These are phyloP conservation scores for Cryphonectria carpinicola DNA, from an alignment of 2,329 filamentous ascomycete genomes.

Conservation along the genomic window DNA sequence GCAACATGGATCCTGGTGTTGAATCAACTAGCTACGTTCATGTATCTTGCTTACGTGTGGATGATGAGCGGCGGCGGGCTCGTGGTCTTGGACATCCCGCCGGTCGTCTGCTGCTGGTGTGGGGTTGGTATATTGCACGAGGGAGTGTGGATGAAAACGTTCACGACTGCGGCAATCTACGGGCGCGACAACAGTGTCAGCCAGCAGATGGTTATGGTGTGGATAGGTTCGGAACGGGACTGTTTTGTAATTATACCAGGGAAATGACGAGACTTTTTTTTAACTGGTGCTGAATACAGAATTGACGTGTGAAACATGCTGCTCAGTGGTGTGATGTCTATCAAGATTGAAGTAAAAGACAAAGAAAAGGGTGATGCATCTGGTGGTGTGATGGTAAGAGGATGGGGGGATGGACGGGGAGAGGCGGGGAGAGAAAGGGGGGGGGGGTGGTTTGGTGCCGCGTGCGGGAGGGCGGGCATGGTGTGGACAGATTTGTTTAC, in stretches of 20 bases:
- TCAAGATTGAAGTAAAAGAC: no score
- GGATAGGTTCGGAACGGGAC: conserved; percentile 11
- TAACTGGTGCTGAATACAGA: conserved; percentile 22
- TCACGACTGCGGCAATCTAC: conserved; percentile 10
- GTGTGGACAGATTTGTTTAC: not conserved
- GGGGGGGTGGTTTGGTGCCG: no score
- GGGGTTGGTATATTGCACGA: not conserved
- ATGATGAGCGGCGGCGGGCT: conserved; percentile 36
- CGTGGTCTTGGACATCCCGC: conserved; percentile 13
- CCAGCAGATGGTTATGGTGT: conserved; percentile 15
- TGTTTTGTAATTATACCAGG: conserved; percentile 43
- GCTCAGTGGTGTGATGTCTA: no score
- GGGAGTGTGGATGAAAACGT: conserved; percentile 1
- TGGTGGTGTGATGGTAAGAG: not conserved
- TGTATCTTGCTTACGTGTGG: conserved; percentile 29
- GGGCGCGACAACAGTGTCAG: conserved; percentile 14
- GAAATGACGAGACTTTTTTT: conserved; percentile 24
- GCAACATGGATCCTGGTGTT: conserved; percentile 37
- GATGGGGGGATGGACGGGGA: not conserved
- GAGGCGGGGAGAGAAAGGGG: not conserved
- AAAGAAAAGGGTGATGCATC: not conserved
- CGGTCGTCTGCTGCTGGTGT: conserved; percentile 19
- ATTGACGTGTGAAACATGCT: not conserved
- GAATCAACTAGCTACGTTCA: conserved; percentile 31
- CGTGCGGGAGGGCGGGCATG: not conserved